These are phyloP conservation scores for Phyllosticta citrichinensis DNA, from an alignment of 2,329 filamentous ascomycete genomes.

Conservation along the genomic window DNA sequence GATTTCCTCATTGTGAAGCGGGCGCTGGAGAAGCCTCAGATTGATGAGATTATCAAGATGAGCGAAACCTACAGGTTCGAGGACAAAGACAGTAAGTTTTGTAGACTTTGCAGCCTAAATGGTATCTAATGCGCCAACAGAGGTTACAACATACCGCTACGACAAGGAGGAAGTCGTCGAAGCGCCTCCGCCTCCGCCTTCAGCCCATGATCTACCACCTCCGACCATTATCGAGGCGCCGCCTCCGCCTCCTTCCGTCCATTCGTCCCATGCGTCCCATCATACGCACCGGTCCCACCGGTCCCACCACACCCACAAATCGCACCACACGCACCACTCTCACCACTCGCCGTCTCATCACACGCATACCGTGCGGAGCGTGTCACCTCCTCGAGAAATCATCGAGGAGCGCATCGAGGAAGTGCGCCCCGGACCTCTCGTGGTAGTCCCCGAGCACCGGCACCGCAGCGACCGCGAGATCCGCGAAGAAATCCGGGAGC, in stretches of 20 bases:
- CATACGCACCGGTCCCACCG: slow-evolving; percentile 7
- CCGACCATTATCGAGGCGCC: slow-evolving; percentile 12
- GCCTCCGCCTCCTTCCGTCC: slow-evolving; percentile 7
- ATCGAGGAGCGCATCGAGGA: slow-evolving; percentile 35
- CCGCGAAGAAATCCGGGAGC: slow-evolving; percentile 58
- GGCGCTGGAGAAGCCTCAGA: slow-evolving; percentile 80
- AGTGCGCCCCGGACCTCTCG: slow-evolving; percentile 31
- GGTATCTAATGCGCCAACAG: slow-evolving; percentile 17
- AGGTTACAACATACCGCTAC: slow-evolving; percentile 7
- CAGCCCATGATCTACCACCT: neutral
- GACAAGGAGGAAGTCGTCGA: slow-evolving; percentile 6
- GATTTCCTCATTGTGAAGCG: slow-evolving; percentile 72
- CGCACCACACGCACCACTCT: slow-evolving; percentile 6
- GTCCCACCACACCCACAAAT: slow-evolving; percentile 8
- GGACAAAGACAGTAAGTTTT: slow-evolving; percentile 27
- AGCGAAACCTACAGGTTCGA: slow-evolving; percentile 60
- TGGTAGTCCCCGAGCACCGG: slow-evolving; percentile 40
- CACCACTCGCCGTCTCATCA: slow-evolving; percentile 14
- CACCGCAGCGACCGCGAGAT: slow-evolving; percentile 52
- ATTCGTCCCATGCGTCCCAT: slow-evolving; percentile 1
- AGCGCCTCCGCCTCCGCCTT: slow-evolving; percentile 10
- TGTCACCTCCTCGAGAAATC: slow-evolving; percentile 21
- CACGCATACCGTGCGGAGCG: slow-evolving; percentile 23
- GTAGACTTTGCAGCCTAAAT: slow-evolving; percentile 1
- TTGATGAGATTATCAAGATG: slow-evolving; percentile 76